Percentiles rank a stretch among this genome's conserved stretches.
phyloP scores from a whole-genome alignment of 345 rosid genomes.

The Orychophragmus violaceus region DNA sequence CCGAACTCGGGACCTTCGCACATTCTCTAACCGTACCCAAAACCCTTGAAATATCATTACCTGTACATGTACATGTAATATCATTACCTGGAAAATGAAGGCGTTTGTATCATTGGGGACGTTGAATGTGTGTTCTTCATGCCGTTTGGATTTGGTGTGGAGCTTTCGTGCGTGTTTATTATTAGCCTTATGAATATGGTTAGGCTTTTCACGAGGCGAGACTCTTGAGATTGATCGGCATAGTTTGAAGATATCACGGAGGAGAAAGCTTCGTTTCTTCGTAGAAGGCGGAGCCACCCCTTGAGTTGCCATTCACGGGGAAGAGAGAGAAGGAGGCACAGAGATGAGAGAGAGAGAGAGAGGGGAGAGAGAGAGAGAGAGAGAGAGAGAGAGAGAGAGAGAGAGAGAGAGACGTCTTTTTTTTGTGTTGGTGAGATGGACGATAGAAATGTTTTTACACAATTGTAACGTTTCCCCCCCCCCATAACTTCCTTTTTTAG shows the following conservation, averaged over 20 bases:
- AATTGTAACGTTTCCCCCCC: not conserved
- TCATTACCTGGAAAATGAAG: not conserved
- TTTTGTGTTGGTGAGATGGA: not conserved
- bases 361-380: no score
- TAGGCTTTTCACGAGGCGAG: conserved; percentile 27
- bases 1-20: no score
- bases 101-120: not conserved
- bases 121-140: not conserved
- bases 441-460: not conserved
- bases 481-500: conserved; percentile 4
- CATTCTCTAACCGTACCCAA: not conserved
- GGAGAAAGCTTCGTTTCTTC: conserved; percentile 29
- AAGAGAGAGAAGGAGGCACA: no score
- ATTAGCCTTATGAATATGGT: no score
- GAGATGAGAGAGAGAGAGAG: no score
- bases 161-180: not conserved
- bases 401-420: not conserved
- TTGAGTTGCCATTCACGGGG: conserved; percentile 23
- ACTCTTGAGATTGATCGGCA: conserved; percentile 24
- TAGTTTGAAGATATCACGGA: conserved; percentile 23
- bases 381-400: not conserved
- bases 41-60: no score
- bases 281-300: conserved; percentile 15
- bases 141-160: not conserved
- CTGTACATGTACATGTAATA: no score